phyloP scores from a whole-genome alignment of 192 early-diverging fungal genomes.

The Backusella luteola region DNA sequence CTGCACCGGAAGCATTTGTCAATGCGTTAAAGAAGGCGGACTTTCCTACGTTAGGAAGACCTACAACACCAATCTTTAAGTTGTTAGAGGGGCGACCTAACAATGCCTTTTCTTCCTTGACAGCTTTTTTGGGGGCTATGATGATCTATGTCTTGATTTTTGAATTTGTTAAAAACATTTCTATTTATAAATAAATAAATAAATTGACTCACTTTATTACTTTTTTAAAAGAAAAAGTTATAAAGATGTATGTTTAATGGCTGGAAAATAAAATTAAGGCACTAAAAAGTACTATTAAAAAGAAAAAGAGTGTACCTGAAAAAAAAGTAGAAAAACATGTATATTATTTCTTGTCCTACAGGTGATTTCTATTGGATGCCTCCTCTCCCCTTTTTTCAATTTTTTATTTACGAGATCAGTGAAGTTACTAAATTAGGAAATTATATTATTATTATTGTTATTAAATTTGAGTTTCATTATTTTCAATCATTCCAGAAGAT shows the following conservation, averaged over 20 bases:
- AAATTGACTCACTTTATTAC: not conserved
- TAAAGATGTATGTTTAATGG: not conserved
- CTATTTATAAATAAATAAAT: not conserved
- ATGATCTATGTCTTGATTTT: not conserved
- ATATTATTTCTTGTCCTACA: not conserved
- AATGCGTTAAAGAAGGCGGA: conserved; percentile 87
- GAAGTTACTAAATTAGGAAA: not conserved
- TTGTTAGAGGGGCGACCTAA: conserved; percentile 86
- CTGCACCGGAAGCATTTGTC: conserved; percentile 69
- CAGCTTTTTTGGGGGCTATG: conserved; percentile 83
- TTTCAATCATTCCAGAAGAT: not conserved
- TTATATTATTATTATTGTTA: not conserved
- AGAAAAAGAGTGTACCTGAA: not conserved
- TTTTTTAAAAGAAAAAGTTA: not conserved
- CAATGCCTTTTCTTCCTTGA: conserved; percentile 69
- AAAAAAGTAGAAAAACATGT: not conserved
- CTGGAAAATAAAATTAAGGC: not conserved
- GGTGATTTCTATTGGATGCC: not conserved
- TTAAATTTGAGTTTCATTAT: not conserved
- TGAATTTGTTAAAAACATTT: not conserved
- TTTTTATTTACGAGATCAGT: not conserved
- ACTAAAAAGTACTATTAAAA: not conserved
- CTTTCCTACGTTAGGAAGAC: conserved; percentile 95
- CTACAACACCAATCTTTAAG: conserved; percentile 93
- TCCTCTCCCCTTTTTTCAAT: not conserved